Evolutionary conservation across 306 rosid genomes (phyloP).

Genomic region (Aeschynomene evenia): DNA sequence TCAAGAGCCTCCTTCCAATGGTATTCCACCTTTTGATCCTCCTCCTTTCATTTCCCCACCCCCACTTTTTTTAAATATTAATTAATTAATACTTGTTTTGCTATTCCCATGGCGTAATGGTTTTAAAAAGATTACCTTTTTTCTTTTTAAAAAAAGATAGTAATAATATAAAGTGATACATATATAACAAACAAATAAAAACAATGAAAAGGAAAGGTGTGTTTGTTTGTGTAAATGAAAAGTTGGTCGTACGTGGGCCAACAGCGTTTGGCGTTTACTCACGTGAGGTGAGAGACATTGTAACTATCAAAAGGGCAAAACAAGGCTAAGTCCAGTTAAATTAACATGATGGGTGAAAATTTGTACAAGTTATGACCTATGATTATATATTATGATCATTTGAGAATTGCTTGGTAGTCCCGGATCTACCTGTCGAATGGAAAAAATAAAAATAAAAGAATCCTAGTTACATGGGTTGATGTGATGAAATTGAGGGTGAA

Average conservation of each 20-base stretch:
- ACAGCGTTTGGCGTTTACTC: not conserved
- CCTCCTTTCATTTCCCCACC: not conserved
- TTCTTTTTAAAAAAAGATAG: too few relatives aligned
- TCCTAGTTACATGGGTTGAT: not conserved
- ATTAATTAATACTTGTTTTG: not conserved
- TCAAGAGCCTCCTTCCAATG: slow-evolving; percentile 93
- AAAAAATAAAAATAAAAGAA: not conserved
- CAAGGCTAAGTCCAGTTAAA: not conserved
- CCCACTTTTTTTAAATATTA: too few relatives aligned
- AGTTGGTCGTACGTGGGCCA: not conserved
- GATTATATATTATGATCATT: too few relatives aligned
- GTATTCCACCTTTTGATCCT: slow-evolving; percentile 37
- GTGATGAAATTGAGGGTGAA: not conserved
- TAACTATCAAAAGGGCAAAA: not conserved
- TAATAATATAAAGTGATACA: not conserved
- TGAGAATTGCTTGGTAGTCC: not conserved
- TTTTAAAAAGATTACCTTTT: too few relatives aligned
- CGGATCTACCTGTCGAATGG: not conserved
- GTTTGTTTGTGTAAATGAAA: not conserved
- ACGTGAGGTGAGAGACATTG: not conserved
- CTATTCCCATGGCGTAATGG: not conserved
- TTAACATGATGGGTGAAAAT: not conserved
- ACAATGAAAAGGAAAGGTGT: not conserved
- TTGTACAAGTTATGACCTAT: not conserved
- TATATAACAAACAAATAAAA: not conserved